Evolutionary conservation across 306 rosid species (phyloP).

Genomic region (Dalbergia cochinchinensis): DNA sequence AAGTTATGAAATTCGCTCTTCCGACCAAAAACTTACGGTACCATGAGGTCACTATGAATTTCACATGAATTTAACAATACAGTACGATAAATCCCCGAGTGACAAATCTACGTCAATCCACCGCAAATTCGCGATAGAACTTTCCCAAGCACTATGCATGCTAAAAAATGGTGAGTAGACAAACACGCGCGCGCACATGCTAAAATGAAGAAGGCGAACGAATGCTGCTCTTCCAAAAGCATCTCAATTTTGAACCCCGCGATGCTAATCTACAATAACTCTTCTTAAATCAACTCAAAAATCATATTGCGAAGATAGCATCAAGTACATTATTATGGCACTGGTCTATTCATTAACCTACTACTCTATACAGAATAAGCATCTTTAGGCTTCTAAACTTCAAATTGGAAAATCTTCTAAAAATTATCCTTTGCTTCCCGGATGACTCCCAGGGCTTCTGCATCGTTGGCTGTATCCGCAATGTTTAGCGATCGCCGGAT

Average conservation of each 20-base stretch:
- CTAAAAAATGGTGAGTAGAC: too few relatives aligned
- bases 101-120: too few relatives aligned
- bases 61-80: too few relatives aligned
- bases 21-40: too few relatives aligned
- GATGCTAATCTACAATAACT: neutral
- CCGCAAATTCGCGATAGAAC: too few relatives aligned
- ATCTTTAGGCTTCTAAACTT: neutral
- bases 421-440: slow-evolving; percentile 81
- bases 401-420: slow-evolving; percentile 38
- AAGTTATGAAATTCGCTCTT: too few relatives aligned
- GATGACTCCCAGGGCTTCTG: slow-evolving; percentile 74
- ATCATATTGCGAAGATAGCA: slow-evolving; percentile 34
- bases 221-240: neutral
- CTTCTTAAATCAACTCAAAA: slow-evolving; percentile 29
- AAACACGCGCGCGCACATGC: neutral
- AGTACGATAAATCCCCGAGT: too few relatives aligned
- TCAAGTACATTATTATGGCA: slow-evolving; percentile 30
- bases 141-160: too few relatives aligned
- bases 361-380: slow-evolving; percentile 49
- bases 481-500: slow-evolving; percentile 69
- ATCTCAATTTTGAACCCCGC: too few relatives aligned
- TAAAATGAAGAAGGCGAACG: neutral
- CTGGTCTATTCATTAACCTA: slow-evolving; percentile 33
- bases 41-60: too few relatives aligned
- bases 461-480: slow-evolving; percentile 69